phyloP scores from a whole-genome alignment of 345 rosid species.

The Capsella bursapastoris region DNA sequence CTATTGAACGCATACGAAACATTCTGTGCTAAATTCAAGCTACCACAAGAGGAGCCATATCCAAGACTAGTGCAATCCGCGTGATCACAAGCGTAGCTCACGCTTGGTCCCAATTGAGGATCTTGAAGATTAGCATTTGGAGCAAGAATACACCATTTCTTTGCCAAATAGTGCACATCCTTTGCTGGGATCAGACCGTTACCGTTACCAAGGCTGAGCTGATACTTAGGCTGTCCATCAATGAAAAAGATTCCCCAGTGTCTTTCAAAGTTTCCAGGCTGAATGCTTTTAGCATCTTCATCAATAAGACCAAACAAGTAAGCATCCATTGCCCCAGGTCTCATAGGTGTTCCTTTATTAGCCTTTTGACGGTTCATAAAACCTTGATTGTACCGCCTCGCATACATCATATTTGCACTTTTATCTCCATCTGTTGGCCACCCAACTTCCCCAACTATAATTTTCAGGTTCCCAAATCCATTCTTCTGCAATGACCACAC shows the following conservation, averaged over 20 bases:
- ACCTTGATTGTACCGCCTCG: conserved; percentile 67
- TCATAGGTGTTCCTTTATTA: conserved; percentile 67
- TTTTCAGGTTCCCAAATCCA: conserved; percentile 57
- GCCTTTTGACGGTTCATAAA: conserved; percentile 53
- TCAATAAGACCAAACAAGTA: conserved; percentile 67
- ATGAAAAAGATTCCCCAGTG: conserved; percentile 67
- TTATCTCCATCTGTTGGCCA: conserved; percentile 79
- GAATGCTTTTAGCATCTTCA: conserved; percentile 70
- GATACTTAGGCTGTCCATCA: conserved; percentile 65
- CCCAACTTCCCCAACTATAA: conserved; percentile 71
- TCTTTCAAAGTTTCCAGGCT: conserved; percentile 70
- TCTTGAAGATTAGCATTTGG: conserved; percentile 54
- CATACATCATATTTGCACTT: conserved; percentile 53
- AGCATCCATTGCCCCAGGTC: conserved; percentile 55
- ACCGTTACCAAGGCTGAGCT: conserved; percentile 44
- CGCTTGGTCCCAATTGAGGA: conserved; percentile 57
- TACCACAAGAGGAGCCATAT: conserved; percentile 60
- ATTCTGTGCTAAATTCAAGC: conserved; percentile 53
- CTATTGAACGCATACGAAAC: conserved; percentile 71
- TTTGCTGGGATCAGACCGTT: conserved; percentile 54
- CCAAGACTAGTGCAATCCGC: conserved; percentile 78
- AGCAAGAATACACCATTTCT: conserved; percentile 63
- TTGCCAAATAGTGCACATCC: conserved; percentile 52
- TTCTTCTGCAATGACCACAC: conserved; percentile 67
- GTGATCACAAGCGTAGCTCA: conserved; percentile 66